Evolutionary conservation across 2,329 filamentous ascomycete species (phyloP), one percentile per base, ranked within the genome.

Genomic region (Fonsecaea pugnacius): DNA sequence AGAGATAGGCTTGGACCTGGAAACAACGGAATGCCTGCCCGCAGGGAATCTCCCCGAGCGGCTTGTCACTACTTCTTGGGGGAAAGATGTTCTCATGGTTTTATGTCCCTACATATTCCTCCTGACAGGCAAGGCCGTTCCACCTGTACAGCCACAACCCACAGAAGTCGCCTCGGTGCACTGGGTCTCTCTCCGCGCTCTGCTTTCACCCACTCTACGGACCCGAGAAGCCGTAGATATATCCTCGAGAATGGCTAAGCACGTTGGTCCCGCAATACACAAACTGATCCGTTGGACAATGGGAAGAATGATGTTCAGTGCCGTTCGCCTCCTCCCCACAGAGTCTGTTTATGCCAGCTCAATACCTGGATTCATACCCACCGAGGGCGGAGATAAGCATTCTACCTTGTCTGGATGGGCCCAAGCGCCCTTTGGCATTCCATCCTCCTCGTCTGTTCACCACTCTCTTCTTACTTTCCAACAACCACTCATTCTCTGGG

Each of bases 51-150:
- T 90, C 2, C 86, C 87, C 0, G 87, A 90, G 73, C 76, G 87
- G 36, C 79, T 89, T 2, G 86, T 91, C 18, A 88, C 86, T 6
- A 87, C 87, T 0, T 84, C 84, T 61, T 90, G 86, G 86, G 87
- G 87, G 5, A 87, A 85, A 71, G 79, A 84, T 54, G 85, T 86
- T 8, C 76, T 90, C 27, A 89, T 90, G 86, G 87, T 90, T 3
- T 79, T 90, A 7, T 90, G 87, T 71, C 88, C 88, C 0, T 89
- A 87, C 73, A 80, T 90, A 50, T 90, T 88, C 73, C 77, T 91
- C 27, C 76, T 86, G 61, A 89, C 85, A 2, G 80, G 80, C 18
- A 82, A 83, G 32, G 78, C 81, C 27, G 78, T 84, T 4, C 86
- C 87, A 4, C 75, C 82, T 1, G 78, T 90, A 43, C 81, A 80